These are phyloP conservation scores for Tricladium varicosporioides DNA, from an alignment of 2,329 filamentous ascomycete species.

Conservation along the genomic window DNA sequence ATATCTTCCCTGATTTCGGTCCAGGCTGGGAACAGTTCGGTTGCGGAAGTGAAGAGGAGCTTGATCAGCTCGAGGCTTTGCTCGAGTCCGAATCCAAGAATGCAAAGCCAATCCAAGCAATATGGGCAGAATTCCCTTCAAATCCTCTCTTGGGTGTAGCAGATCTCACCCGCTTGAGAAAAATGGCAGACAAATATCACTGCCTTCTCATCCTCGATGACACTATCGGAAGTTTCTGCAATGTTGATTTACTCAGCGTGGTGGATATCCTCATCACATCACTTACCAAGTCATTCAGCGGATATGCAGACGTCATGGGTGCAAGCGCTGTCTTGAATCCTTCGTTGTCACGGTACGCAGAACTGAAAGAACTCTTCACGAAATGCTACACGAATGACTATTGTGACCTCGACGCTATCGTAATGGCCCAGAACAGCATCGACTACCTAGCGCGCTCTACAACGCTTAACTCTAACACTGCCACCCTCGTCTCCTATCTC, in stretches of 20 bases:
- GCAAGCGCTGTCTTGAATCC: slow-evolving; percentile 52
- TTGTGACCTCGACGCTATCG: slow-evolving; percentile 45
- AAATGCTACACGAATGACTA: slow-evolving; percentile 43
- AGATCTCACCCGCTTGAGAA: slow-evolving; percentile 39
- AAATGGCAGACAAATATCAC: slow-evolving; percentile 38
- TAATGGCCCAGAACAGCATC: slow-evolving; percentile 44
- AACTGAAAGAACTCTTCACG: slow-evolving; percentile 35
- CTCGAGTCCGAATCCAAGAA: slow-evolving; percentile 34
- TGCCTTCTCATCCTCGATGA: slow-evolving; percentile 37
- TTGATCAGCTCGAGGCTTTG: slow-evolving; percentile 46
- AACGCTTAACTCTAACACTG: slow-evolving; percentile 44
- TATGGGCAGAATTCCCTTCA: slow-evolving; percentile 49
- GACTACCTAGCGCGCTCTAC: slow-evolving; percentile 42
- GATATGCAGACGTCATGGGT: slow-evolving; percentile 53
- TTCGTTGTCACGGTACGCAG: slow-evolving; percentile 39
- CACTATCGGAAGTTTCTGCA: slow-evolving; percentile 37
- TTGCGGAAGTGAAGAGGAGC: slow-evolving; percentile 39
- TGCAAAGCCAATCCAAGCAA: slow-evolving; percentile 42
- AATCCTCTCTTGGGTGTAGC: slow-evolving; percentile 45
- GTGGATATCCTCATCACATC: slow-evolving; percentile 51
- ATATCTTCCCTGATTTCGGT: slow-evolving; percentile 44
- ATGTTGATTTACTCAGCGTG: slow-evolving; percentile 44
- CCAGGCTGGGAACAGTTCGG: slow-evolving; percentile 47
- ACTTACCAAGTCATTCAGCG: slow-evolving; percentile 59
- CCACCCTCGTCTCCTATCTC: slow-evolving; percentile 38